Conservation (phyloP, 306 rosid species). For the Prunus salicina region DNA sequence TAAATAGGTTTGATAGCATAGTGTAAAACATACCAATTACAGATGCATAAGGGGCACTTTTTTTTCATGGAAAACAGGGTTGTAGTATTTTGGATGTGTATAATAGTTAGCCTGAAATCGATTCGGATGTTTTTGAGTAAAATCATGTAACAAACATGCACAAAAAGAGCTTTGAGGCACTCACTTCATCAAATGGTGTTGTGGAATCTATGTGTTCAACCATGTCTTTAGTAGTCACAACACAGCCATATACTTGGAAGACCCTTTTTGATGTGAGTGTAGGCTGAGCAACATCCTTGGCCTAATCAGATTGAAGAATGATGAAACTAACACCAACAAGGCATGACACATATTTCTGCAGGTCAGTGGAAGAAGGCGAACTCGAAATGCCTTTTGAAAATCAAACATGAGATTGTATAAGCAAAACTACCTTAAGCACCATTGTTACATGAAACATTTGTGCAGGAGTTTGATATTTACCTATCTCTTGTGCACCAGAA, state of each 20-base stretch:
- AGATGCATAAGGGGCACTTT: slow-evolving; percentile 75
- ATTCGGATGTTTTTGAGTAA: neutral
- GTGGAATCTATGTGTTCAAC: slow-evolving; percentile 55
- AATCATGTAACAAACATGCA: neutral
- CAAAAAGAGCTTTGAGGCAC: slow-evolving; percentile 21
- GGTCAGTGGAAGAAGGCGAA: too few relatives aligned
- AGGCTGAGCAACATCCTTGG: slow-evolving; percentile 39
- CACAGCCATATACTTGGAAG: slow-evolving; percentile 87
- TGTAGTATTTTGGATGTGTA: slow-evolving; percentile 86
- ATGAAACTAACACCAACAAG: neutral
- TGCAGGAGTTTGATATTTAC: slow-evolving; percentile 31
- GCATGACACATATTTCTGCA: neutral
- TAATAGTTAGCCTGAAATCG: slow-evolving; percentile 78
- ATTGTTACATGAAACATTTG: neutral
- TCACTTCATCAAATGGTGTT: slow-evolving; percentile 70
- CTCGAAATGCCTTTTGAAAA: neutral
- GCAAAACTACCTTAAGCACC: neutral
- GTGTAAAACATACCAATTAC: slow-evolving; percentile 63
- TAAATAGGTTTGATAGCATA: slow-evolving; percentile 2
- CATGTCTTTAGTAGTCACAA: slow-evolving; percentile 74
- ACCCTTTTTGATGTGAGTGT: slow-evolving; percentile 57
- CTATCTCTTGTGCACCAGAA: slow-evolving; percentile 83
- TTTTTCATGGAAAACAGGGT: slow-evolving; percentile 70
- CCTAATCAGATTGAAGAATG: slow-evolving; percentile 35
- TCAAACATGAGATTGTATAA: neutral